Base-by-base conservation (phyloP, 2,329 filamentous ascomycete genomes). In the Pestalotiopsis sp. region DNA sequence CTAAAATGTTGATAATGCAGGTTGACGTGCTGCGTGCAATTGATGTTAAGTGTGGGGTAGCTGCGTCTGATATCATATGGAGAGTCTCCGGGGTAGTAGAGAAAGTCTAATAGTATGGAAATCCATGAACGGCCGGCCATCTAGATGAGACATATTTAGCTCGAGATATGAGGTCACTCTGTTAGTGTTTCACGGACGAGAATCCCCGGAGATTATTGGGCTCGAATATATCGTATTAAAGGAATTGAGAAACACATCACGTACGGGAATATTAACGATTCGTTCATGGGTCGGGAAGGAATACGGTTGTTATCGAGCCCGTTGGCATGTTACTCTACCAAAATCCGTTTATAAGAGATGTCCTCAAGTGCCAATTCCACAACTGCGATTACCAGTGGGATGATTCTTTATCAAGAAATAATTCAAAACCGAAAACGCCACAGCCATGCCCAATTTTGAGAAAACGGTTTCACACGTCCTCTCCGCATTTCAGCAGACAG, bases 381-480 rank as follows among this genome's bases (percentile, higher is more conserved):
- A 13, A 66, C 45, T 57, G 23, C 49, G 11, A 36, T 66, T 25
- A 20, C 52, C 64, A 36, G 17, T 36, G 41, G 13, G 41, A 14
- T 23, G 13, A 14, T 49, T 65, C 45, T n/a, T 58, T 66, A 12
- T 62, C 11, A 62, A 40, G n/a, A 17, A 40, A 17, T 20, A 36
- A 62, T 17, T 36, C 57, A 59, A 59, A 40, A 40, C 36, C 36
- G 36, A 7, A 62, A 68, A 68, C 66, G 66, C 66, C 66, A 40
- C 14, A 61, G 60, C 66, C 66, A 68, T 68, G 60, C 62, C 40
- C 64, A 41, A 25, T 36, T 62, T 36, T 69, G 41, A 58, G 49
- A 56, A 49, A 25, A 41, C 12, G n/a, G 27, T n/a, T 62, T 23
- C 31, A 31, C 4, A 31, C n/a, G n/a, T 36, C 27, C 4, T 20